Conservation (phyloP, 148 eudicot genomes). For the Dianthus caryophyllus region DNA sequence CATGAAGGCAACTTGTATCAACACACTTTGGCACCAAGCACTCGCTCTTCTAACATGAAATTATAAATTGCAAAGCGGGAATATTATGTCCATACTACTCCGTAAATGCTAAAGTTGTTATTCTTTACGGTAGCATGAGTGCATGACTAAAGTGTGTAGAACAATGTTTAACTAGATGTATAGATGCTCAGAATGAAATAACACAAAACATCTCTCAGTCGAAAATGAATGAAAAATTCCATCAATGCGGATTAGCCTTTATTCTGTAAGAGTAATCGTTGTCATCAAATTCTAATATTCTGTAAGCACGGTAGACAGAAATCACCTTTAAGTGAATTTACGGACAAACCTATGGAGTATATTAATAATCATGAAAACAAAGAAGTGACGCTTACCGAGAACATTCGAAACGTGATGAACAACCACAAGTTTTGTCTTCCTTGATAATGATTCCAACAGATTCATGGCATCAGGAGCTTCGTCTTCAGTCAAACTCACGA, state of each 20-base stretch:
- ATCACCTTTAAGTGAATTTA: too few relatives aligned
- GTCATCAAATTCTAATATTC: too few relatives aligned
- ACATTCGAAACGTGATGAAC: slow-evolving; percentile 86
- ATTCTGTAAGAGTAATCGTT: too few relatives aligned
- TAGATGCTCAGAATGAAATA: too few relatives aligned
- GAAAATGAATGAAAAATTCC: too few relatives aligned
- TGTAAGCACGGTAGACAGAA: too few relatives aligned
- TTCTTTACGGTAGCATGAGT: too few relatives aligned
- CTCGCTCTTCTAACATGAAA: slow-evolving; percentile 5
- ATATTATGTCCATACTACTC: slow-evolving; percentile 5
- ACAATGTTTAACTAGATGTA: too few relatives aligned
- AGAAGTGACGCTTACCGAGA: slow-evolving; percentile 47
- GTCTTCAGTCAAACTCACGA: slow-evolving; percentile 57
- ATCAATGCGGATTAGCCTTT: too few relatives aligned
- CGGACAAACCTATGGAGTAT: too few relatives aligned
- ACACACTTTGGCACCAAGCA: slow-evolving; percentile 4
- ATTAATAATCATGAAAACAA: slow-evolving; percentile 5
- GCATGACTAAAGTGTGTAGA: too few relatives aligned
- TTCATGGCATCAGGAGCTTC: slow-evolving; percentile 75
- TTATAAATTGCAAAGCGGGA: background rate
- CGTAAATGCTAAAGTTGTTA: background rate
- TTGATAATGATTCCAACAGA: slow-evolving; percentile 55
- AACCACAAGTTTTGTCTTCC: slow-evolving; percentile 76
- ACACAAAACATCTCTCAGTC: too few relatives aligned
- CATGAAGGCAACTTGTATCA: slow-evolving; percentile 3